Conservation (phyloP, 1,284 basidiomycete genomes). For the Apiotrichum veenhuisii region DNA sequence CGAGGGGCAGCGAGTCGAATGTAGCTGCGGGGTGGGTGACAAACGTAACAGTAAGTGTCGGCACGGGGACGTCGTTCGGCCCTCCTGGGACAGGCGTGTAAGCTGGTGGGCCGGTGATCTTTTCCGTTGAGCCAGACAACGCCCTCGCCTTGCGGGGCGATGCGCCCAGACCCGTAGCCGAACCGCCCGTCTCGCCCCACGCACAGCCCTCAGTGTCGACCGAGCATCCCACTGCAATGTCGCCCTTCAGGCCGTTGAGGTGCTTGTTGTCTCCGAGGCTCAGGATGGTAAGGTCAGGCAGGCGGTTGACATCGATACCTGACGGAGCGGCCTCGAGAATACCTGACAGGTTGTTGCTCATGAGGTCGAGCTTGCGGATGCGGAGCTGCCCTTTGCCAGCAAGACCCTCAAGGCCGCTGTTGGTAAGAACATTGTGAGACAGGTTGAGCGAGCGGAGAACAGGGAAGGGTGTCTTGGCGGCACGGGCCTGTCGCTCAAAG, state of each 20-base stretch:
- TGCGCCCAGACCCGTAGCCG: not conserved
- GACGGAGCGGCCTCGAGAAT: constrained; percentile 19
- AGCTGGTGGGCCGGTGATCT: not conserved
- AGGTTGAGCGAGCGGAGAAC: constrained; percentile 35
- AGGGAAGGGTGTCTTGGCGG: constrained; percentile 28
- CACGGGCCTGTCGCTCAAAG: constrained; percentile 32
- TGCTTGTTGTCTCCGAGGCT: constrained; percentile 27
- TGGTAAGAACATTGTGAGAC: constrained; percentile 32
- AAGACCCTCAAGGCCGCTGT: constrained; percentile 22
- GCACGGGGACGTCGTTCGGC: constrained; percentile 25
- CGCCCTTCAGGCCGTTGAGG: constrained; percentile 25
- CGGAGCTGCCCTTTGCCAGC: constrained; percentile 14
- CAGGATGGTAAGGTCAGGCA: constrained; percentile 32
- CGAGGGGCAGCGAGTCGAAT: constrained; percentile 43
- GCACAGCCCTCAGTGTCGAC: constrained; percentile 33
- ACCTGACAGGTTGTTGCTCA: constrained; percentile 32
- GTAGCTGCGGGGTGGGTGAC: constrained; percentile 39
- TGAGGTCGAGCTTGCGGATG: constrained; percentile 34
- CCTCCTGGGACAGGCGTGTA: constrained; percentile 14
- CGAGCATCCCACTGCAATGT: constrained; percentile 19
- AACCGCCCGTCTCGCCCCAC: not conserved
- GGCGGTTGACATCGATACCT: constrained; percentile 19
- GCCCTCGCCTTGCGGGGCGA: not conserved
- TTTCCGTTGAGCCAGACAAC: not conserved
- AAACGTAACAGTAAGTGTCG: constrained; percentile 35